Base-by-base conservation (phyloP, 2,329 filamentous ascomycete species). In the Diplodia intermedia region DNA sequence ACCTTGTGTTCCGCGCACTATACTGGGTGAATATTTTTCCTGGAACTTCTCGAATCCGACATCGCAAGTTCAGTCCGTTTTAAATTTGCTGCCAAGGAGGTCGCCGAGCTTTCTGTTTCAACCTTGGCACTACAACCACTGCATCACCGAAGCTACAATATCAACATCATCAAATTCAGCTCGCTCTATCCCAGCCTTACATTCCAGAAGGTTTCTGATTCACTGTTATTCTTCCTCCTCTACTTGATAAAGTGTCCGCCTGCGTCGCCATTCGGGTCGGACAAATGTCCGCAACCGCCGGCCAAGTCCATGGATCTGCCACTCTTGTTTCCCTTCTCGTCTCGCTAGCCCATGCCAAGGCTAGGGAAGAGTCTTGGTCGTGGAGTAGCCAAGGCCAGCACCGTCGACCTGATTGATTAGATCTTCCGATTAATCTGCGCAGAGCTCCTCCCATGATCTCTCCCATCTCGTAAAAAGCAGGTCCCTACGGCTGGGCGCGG, bases 251-350 rank as follows among this genome's bases (percentile, higher is more conserved):
- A n/a, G 15, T 2, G 15, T 18, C 56, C 9, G 15, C 38, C n/a
- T 36, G 15, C 0, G 18, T 18, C 40, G 40, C 40, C 11, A 38
- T 47, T 20, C 38, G 56, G 15, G 20, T 49, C 56, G 56, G 56
- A n/a, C 56, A 61, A 61, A 61, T 61, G 56, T 61, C 56, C 56
- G 56, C 26, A 31, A 26, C 29, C 23, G 56, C 29, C 56, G 26
- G 40, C 56, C 23, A 31, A 61, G 40, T 49, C 40, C 12, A 49
- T 14, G 5, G 56, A 49, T 61, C 56, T 49, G 40, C 56, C 31
- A 26, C 23, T 1, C 40, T 29, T 15, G 31, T 29, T 61, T 40
- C 56, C 56, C 40, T 61, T 61, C 56, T 61, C 18, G 56, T 43
- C 56, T 8, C 23, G n/a, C 38, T 31, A 61, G 38, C 23, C 47